These are phyloP conservation scores for Rhizoclosmatium sp. DNA, from an alignment of 192 early-diverging fungal genomes.

Conservation along the genomic window DNA sequence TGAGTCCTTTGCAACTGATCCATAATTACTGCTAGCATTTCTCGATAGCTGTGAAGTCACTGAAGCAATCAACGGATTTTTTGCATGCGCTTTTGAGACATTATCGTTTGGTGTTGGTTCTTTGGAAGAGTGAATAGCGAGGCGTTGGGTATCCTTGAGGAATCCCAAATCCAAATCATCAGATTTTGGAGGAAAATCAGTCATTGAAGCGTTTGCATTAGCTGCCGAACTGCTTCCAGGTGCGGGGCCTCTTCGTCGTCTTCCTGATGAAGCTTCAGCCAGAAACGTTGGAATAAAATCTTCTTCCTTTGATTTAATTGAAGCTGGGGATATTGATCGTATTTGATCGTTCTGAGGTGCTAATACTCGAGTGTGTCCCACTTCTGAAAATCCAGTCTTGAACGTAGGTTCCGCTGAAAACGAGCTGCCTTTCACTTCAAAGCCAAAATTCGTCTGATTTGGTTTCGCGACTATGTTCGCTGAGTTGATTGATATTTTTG, in stretches of 20 bases:
- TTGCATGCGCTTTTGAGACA: neutral
- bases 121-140: neutral
- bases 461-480: neutral
- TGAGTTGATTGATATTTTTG: neutral
- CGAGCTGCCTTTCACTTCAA: too few species aligned
- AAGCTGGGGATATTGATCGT: neutral
- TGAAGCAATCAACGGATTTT: slow-evolving; percentile 20
- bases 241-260: slow-evolving; percentile 25
- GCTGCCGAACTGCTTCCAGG: neutral
- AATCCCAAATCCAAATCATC: neutral
- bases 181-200: neutral
- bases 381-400: neutral
- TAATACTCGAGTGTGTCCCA: neutral
- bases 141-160: neutral
- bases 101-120: neutral
- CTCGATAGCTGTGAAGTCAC: slow-evolving; percentile 14
- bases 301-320: slow-evolving; percentile 36
- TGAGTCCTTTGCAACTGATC: neutral
- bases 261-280: slow-evolving; percentile 13
- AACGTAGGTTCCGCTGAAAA: neutral
- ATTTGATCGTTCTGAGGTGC: neutral
- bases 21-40: neutral
- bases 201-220: neutral
- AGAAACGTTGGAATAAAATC: slow-evolving; percentile 41
- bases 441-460: neutral